phyloP scores from a whole-genome alignment of 2,329 filamentous ascomycete genomes.

The Aschersonia sp. region DNA sequence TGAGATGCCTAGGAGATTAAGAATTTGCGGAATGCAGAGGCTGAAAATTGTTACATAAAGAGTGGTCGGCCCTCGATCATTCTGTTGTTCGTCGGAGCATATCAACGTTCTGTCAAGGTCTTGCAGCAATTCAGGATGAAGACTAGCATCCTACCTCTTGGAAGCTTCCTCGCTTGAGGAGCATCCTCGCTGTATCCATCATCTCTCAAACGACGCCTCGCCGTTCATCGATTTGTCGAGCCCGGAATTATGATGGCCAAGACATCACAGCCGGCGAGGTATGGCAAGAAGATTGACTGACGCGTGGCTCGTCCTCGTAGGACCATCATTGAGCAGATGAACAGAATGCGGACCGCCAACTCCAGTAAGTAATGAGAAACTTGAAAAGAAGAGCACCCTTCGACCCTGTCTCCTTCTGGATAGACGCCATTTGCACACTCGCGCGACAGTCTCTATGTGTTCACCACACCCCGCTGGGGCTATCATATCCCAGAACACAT shows the following conservation, averaged over 20 bases:
- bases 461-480: too few relatives aligned
- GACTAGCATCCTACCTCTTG: constrained; percentile 6
- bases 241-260: constrained; percentile 16
- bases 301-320: not conserved
- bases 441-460: too few relatives aligned
- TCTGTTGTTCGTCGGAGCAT: not conserved
- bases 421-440: too few relatives aligned
- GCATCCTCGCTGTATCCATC: not conserved
- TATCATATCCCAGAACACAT: too few relatives aligned
- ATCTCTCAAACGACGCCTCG: constrained; percentile 19
- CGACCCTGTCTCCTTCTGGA: too few relatives aligned
- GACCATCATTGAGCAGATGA: not conserved
- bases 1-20: too few relatives aligned
- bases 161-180: constrained; percentile 7
- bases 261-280: not conserved
- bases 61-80: too few relatives aligned
- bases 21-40: too few relatives aligned
- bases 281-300: not conserved
- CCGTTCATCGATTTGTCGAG: constrained; percentile 26
- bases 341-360: too few relatives aligned
- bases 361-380: too few relatives aligned
- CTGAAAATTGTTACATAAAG: too few relatives aligned
- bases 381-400: too few relatives aligned
- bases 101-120: not conserved
- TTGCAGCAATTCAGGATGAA: constrained; percentile 6